Evolutionary conservation across 2,329 filamentous ascomycete genomes (phyloP).

Genomic region (Trichoderma pleuroti): DNA sequence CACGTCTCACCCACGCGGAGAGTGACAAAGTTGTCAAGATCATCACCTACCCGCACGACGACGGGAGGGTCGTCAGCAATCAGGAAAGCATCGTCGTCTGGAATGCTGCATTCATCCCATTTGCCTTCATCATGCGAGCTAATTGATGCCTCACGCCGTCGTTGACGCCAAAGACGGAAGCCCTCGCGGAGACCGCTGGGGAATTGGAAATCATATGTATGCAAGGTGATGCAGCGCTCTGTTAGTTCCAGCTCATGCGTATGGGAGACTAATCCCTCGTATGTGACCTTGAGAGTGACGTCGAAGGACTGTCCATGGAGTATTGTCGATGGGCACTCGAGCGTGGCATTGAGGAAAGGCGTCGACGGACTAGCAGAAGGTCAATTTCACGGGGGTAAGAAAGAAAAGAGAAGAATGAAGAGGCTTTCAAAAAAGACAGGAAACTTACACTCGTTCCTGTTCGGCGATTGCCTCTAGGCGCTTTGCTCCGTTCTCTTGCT

Average conservation of each 20-base stretch:
- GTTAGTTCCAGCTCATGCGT: background rate
- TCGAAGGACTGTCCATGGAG: background rate
- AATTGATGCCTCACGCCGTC: background rate
- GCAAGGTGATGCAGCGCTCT: background rate
- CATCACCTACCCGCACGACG: background rate
- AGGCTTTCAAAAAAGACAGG: background rate
- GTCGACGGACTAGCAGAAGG: background rate
- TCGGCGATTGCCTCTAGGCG: background rate
- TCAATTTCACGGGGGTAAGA: no score
- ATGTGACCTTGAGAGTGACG: background rate
- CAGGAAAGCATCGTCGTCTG: background rate
- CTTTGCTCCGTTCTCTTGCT: background rate
- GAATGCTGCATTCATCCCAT: background rate
- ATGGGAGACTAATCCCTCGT: background rate
- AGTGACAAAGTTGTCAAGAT: background rate
- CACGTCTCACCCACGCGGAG: background rate
- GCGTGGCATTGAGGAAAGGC: background rate
- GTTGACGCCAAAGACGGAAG: background rate
- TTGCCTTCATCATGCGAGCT: background rate
- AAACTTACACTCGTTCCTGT: background rate
- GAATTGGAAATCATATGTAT: background rate
- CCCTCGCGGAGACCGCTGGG: background rate
- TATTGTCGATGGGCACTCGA: background rate
- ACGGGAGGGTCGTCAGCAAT: background rate
- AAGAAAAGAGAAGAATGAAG: background rate